These are phyloP conservation scores for Neofusicoccum kwambonambiense DNA, from an alignment of 2,329 filamentous ascomycete genomes.

Conservation along the genomic window DNA sequence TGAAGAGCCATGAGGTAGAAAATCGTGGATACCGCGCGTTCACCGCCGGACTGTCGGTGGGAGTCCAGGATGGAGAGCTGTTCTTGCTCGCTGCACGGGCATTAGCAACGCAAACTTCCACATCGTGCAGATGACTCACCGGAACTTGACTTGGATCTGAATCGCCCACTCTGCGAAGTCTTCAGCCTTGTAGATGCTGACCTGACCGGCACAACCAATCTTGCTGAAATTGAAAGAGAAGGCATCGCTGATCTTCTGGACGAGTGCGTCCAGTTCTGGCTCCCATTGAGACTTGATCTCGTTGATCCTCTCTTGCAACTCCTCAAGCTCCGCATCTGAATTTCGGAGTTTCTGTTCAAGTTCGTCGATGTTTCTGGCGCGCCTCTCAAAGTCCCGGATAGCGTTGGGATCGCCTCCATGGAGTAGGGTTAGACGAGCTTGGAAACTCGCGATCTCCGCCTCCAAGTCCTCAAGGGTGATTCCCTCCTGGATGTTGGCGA, in stretches of 20 bases:
- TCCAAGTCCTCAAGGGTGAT: constrained; percentile 59
- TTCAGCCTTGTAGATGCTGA: constrained; percentile 80
- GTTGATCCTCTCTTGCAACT: constrained; percentile 62
- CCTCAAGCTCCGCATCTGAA: constrained; percentile 49
- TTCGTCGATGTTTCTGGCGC: constrained; percentile 62
- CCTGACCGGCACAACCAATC: constrained; percentile 91
- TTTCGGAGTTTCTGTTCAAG: constrained; percentile 58
- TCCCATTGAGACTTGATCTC: constrained; percentile 76
- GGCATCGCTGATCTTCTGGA: constrained; percentile 80
- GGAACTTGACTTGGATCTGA: constrained; percentile 92
- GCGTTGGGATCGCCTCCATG: constrained; percentile 74
- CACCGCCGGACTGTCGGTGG: constrained; percentile 93
- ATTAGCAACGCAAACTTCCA: neutral
- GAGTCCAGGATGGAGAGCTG: constrained; percentile 80
- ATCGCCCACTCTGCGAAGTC: constrained; percentile 95
- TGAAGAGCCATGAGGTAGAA: constrained; percentile 99
- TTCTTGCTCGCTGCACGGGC: constrained; percentile 65
- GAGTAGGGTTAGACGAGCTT: constrained; percentile 74
- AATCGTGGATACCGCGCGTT: constrained; percentile 93
- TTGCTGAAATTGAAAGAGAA: constrained; percentile 92
- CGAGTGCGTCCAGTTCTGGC: constrained; percentile 73
- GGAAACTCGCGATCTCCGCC: constrained; percentile 70
- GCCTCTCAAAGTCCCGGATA: constrained; percentile 64
- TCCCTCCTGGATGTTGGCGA: constrained; percentile 26
- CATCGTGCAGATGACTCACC: constrained; percentile 52